A percentile compares a stretch with the other conserved stretches of the same genome.
Evolutionary conservation across 2,329 filamentous ascomycete species (phyloP).

Genomic region (Laburnicola sp.): DNA sequence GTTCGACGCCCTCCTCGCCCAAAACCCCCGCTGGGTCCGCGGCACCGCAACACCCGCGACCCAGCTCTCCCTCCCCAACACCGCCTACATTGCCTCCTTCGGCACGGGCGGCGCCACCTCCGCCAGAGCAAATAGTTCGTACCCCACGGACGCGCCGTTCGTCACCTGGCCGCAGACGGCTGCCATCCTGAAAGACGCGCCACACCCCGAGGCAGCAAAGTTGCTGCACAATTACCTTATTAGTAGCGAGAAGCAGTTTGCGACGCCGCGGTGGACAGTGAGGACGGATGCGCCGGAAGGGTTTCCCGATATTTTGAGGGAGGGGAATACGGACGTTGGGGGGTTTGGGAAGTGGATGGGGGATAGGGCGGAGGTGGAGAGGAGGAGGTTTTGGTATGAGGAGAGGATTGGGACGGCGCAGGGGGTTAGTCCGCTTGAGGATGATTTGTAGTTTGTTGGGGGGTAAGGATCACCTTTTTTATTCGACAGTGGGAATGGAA

Average conservation of each 20-base stretch:
- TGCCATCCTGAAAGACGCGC: slow-evolving; percentile 55
- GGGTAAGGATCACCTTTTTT: too few species aligned
- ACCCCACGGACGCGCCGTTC: slow-evolving; percentile 42
- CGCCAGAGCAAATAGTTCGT: slow-evolving; percentile 6
- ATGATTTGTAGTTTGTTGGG: slow-evolving; percentile 19
- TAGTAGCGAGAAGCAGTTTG: slow-evolving; percentile 47
- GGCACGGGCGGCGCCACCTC: slow-evolving; percentile 13
- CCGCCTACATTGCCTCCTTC: slow-evolving; percentile 15
- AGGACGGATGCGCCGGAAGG: slow-evolving; percentile 41
- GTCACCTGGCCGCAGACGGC: slow-evolving; percentile 55
- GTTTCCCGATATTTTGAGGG: slow-evolving; percentile 35
- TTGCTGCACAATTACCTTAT: slow-evolving; percentile 55
- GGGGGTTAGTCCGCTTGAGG: slow-evolving; percentile 47
- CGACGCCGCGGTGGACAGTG: slow-evolving; percentile 41
- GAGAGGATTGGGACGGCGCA: slow-evolving; percentile 48
- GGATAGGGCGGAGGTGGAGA: slow-evolving; percentile 49
- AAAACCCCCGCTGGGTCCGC: slow-evolving; percentile 59
- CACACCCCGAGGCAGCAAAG: slow-evolving; percentile 57
- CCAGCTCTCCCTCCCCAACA: slow-evolving; percentile 34
- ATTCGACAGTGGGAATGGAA: too few species aligned
- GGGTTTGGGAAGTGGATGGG: slow-evolving; percentile 50
- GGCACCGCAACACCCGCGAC: slow-evolving; percentile 52
- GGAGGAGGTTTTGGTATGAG: slow-evolving; percentile 50
- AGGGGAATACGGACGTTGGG: slow-evolving; percentile 42
- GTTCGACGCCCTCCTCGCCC: slow-evolving; percentile 53